Evolutionary conservation across 805 yeast genomes (phyloP).

Genomic region (Maudiozyma bulderi): DNA sequence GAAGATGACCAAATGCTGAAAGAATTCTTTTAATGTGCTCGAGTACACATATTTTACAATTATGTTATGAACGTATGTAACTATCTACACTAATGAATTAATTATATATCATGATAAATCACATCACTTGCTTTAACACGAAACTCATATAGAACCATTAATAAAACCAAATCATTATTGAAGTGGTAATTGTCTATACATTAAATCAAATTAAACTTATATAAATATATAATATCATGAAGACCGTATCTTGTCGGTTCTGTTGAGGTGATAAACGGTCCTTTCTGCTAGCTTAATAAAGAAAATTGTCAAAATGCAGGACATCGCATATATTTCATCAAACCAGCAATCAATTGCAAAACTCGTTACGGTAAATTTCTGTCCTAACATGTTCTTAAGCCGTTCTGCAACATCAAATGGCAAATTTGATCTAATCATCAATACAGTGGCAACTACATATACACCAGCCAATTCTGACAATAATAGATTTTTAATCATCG

Average conservation of each 20-base stretch:
- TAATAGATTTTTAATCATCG: conserved; percentile 32
- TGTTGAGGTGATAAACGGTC: conserved; percentile 2
- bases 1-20: conserved; percentile 53
- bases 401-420: conserved; percentile 28
- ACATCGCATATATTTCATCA: conserved; percentile 29
- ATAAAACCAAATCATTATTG: too few relatives aligned
- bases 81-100: too few relatives aligned
- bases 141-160: too few relatives aligned
- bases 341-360: conserved; percentile 33
- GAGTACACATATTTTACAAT: too few relatives aligned
- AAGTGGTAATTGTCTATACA: too few relatives aligned
- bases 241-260: not conserved
- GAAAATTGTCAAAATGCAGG: conserved; percentile 25
- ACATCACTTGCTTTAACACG: too few relatives aligned
- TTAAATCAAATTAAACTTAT: too few relatives aligned
- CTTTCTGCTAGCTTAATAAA: conserved; percentile 24
- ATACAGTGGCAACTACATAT: conserved; percentile 32
- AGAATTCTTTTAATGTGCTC: conserved; percentile 28
- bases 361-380: conserved; percentile 22
- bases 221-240: too few relatives aligned
- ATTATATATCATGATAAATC: too few relatives aligned
- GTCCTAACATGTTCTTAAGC: conserved; percentile 27
- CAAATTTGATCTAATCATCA: conserved; percentile 33
- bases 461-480: conserved; percentile 33
- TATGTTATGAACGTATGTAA: too few relatives aligned